phyloP scores from a whole-genome alignment of 2,329 filamentous ascomycete genomes.

The Coccinonectria pachysandricola region DNA sequence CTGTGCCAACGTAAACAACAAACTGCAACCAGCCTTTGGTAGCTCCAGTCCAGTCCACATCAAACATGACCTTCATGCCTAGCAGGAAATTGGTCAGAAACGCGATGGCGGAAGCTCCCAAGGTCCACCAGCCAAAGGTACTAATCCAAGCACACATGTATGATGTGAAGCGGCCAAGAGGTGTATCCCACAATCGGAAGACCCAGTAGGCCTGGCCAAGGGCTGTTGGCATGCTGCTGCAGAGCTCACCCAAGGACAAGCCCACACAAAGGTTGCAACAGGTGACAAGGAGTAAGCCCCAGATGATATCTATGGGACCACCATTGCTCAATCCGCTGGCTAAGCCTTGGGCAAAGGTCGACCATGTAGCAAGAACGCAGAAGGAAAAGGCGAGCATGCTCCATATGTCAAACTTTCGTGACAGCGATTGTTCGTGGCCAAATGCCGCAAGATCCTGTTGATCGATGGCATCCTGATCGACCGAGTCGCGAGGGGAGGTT shows the following conservation, averaged over 20 bases:
- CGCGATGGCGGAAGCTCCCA: conserved; percentile 43
- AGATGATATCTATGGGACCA: conserved; percentile 42
- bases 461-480: no score
- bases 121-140: conserved; percentile 48
- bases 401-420: conserved; percentile 39
- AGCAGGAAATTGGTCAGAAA: conserved; percentile 48
- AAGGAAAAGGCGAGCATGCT: conserved; percentile 49
- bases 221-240: conserved; percentile 48
- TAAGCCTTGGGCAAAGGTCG: conserved; percentile 40
- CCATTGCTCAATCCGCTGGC: conserved; percentile 40
- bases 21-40: conserved; percentile 41
- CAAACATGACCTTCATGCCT: conserved; percentile 45
- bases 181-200: conserved; percentile 24
- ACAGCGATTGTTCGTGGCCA: conserved; percentile 27
- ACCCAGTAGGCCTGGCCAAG: conserved; percentile 49
- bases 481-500: no score
- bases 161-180: conserved; percentile 36
- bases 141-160: conserved; percentile 52
- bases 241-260: conserved; percentile 43
- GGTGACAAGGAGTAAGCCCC: conserved; percentile 42
- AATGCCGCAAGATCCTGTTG: conserved; percentile 28
- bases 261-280: conserved; percentile 42
- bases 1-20: conserved; percentile 43
- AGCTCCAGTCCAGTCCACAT: conserved; percentile 33
- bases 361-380: conserved; percentile 47